Evolutionary conservation across 768 basidiomycete genomes (phyloP).

Genomic region (Rhizopogon roseolus): DNA sequence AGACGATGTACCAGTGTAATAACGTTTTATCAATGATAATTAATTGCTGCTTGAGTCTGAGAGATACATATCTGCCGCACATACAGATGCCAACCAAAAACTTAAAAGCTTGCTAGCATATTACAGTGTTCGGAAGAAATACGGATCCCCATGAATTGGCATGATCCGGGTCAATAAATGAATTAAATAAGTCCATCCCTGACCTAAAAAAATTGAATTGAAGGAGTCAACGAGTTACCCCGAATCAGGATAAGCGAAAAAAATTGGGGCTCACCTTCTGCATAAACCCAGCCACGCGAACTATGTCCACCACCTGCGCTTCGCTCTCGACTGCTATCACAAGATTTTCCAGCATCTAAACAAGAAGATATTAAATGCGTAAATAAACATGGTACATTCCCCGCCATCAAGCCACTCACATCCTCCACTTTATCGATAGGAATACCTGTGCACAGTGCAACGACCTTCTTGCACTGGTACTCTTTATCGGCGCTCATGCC

Average conservation of each 20-base stretch:
- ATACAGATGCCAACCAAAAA: conserved; percentile 2
- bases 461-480: conserved; percentile 87
- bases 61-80: conserved; percentile 20
- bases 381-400: conserved; percentile 17
- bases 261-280: conserved; percentile 57
- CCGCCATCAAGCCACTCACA: conserved; percentile 46
- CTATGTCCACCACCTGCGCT: conserved; percentile 73
- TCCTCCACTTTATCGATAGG: conserved; percentile 86
- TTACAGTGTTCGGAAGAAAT: background rate
- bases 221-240: conserved; percentile 14
- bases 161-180: conserved; percentile 12
- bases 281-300: conserved; percentile 87
- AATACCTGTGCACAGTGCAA: conserved; percentile 84
- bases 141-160: background rate
- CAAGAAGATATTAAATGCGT: conserved; percentile 14
- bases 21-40: conserved; percentile 14
- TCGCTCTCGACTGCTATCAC: conserved; percentile 89
- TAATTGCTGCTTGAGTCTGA: conserved; percentile 17
- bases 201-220: conserved; percentile 20
- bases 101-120: background rate
- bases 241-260: conserved; percentile 16
- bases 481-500: conserved; percentile 86
- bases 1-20: conserved; percentile 46
- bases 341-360: conserved; percentile 78
- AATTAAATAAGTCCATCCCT: conserved; percentile 37